phyloP scores from a whole-genome alignment of 140 eudicot species.

The Bidens hawaiensis region DNA sequence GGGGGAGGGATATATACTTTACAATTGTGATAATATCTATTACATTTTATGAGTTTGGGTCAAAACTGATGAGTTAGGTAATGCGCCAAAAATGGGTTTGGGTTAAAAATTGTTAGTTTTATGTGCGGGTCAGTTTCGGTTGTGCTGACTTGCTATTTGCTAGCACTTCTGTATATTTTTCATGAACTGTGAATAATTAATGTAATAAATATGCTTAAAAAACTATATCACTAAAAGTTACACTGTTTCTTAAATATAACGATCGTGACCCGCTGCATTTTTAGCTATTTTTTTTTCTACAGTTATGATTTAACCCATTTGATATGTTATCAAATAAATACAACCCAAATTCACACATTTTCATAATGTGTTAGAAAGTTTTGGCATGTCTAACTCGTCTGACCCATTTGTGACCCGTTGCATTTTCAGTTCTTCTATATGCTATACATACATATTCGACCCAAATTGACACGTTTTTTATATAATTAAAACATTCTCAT shows the following conservation, averaged over 20 bases:
- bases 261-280: no score
- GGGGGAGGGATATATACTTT: no score
- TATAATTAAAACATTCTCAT: not conserved
- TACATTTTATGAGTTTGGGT: no score
- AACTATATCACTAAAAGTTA: not conserved
- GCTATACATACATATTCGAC: not conserved
- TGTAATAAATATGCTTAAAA: not conserved
- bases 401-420: not conserved
- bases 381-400: not conserved
- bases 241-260: no score
- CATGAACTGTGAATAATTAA: not conserved
- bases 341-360: not conserved
- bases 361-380: not conserved
- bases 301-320: not conserved
- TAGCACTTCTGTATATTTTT: not conserved
- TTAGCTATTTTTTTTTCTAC: not conserved
- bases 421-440: not conserved
- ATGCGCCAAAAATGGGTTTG: not conserved
- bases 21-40: no score
- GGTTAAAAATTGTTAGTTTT: not conserved
- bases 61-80: not conserved
- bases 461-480: not conserved
- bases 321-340: not conserved
- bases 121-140: not conserved
- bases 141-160: not conserved